Evolutionary conservation across 2,329 filamentous ascomycete genomes (phyloP).

Genomic region (Epichloe sibirici): DNA sequence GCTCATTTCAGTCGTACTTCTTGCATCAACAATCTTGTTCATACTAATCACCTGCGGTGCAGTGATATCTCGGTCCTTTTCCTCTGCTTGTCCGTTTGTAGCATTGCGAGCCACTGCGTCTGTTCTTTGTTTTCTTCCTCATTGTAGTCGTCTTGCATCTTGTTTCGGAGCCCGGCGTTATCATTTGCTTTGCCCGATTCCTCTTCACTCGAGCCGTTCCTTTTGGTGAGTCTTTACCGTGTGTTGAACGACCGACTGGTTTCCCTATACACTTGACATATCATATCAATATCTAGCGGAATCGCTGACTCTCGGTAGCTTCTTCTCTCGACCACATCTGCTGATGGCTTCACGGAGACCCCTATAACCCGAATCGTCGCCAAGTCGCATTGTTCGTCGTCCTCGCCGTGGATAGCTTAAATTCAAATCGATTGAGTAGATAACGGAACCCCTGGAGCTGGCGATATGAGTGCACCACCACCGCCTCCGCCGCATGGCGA

Average conservation of each 20-base stretch:
- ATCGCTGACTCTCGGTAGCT: conserved; percentile 7
- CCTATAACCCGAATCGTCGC: conserved; percentile 11
- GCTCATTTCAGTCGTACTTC: background rate
- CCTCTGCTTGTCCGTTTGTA: background rate
- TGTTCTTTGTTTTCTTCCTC: conserved; percentile 4
- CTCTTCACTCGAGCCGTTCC: background rate
- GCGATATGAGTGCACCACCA: conserved; percentile 51
- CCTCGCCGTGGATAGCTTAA: background rate
- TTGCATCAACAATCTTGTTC: background rate
- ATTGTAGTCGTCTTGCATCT: conserved; percentile 10
- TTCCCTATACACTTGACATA: background rate
- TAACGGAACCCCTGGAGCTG: background rate
- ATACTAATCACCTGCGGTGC: conserved; percentile 1
- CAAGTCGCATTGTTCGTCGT: background rate
- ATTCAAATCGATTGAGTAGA: background rate
- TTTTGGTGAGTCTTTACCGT: conserved; percentile 1
- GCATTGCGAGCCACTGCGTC: conserved; percentile 8
- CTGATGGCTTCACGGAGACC: conserved; percentile 20
- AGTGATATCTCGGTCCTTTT: background rate
- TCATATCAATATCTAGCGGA: background rate
- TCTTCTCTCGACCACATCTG: background rate
- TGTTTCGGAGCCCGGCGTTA: conserved; percentile 17
- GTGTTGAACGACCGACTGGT: background rate
- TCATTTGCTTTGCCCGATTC: conserved; percentile 13
- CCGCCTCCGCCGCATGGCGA: conserved; percentile 79